Base-by-base conservation (phyloP, 2,329 filamentous ascomycete genomes). In the Penicillium paneum region DNA sequence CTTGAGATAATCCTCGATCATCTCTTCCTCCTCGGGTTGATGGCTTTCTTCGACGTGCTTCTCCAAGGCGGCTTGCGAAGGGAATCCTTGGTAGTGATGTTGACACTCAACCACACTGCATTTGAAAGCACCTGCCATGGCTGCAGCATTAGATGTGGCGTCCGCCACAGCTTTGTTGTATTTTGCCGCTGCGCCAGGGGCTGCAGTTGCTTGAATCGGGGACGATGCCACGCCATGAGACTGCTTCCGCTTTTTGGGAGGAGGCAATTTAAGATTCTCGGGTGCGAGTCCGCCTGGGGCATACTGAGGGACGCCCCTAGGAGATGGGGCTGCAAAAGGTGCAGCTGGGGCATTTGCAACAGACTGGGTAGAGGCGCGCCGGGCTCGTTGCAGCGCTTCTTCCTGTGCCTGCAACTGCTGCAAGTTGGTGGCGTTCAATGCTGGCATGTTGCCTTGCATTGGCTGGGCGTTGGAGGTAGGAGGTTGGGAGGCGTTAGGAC, bases 251-350 rank as follows among this genome's bases (percentile, higher is more conserved):
- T 78, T 81, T 74, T 85, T 86, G 52, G 76, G 74, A 2, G 79
- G 76, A 17, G 83, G 83, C 24, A 86, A 69, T 43, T 83, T 80
- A 43, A 87, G 75, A 58, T 84, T 81, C 47, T 82, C 80, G 11
- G 78, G 76, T 5, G 79, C 82, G 45, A 85, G 75, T 46, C 78
- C 75, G 19, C 76, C 78, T 19, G 76, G 74, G 8, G 76, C 76
- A 52, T 83, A 82, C 48, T 79, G 78, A 8, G 83, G 82, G 53
- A 83, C 77, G 24, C 83, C 83, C 51, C 81, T 77, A 15, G 82
- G 82, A 44, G 81, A 81, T 26, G 78, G 75, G 15, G 75, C 77
- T 49, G 78, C 77, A 48, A 83, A 83, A 11, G 81, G 81, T 29
- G 82, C 78, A 38, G 80, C 75, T n/a, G 79, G 71, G 8, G 76